Evolutionary conservation across 768 basidiomycete genomes (phyloP).

Genomic region (Pisolithus albus): DNA sequence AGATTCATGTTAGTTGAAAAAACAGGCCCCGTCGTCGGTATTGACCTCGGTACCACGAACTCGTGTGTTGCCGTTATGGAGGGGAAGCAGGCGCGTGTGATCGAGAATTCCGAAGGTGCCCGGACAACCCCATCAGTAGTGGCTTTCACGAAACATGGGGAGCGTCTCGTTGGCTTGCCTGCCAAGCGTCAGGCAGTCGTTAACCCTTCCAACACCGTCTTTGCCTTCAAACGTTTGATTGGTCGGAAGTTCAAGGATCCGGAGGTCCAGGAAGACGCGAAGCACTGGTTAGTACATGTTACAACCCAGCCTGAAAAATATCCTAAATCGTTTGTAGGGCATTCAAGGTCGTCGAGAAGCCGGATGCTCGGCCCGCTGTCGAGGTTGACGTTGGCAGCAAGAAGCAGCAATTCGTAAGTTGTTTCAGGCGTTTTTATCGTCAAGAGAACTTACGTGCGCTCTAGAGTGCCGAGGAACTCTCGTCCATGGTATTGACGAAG

Average conservation of each 20-base stretch:
- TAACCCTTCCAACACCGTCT: constrained; percentile 90
- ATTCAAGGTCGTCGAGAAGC: constrained; percentile 66
- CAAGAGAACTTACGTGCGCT: constrained; percentile 13
- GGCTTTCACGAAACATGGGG: constrained; percentile 97
- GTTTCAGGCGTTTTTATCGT: neutral
- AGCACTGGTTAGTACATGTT: constrained; percentile 56
- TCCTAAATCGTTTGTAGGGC: constrained; percentile 44
- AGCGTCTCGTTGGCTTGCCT: constrained; percentile 91
- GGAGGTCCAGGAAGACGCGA: constrained; percentile 88
- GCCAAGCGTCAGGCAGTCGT: constrained; percentile 97
- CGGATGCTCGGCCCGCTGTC: constrained; percentile 73
- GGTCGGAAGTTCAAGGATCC: constrained; percentile 89
- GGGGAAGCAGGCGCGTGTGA: constrained; percentile 88
- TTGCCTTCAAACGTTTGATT: constrained; percentile 90
- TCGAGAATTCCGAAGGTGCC: constrained; percentile 97
- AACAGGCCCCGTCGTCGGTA: constrained; percentile 92
- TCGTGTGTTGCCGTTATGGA: constrained; percentile 95
- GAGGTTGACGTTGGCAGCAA: constrained; percentile 85
- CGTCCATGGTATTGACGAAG: constrained; percentile 83
- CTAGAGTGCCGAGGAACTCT: constrained; percentile 80
- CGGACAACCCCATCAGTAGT: constrained; percentile 98
- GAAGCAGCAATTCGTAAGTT: constrained; percentile 67
- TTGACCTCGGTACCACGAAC: constrained; percentile 93
- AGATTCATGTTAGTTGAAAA: constrained; percentile 17
- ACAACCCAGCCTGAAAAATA: neutral